phyloP scores from a whole-genome alignment of 2,329 filamentous ascomycete species.

The Aspergillus tanneri region DNA sequence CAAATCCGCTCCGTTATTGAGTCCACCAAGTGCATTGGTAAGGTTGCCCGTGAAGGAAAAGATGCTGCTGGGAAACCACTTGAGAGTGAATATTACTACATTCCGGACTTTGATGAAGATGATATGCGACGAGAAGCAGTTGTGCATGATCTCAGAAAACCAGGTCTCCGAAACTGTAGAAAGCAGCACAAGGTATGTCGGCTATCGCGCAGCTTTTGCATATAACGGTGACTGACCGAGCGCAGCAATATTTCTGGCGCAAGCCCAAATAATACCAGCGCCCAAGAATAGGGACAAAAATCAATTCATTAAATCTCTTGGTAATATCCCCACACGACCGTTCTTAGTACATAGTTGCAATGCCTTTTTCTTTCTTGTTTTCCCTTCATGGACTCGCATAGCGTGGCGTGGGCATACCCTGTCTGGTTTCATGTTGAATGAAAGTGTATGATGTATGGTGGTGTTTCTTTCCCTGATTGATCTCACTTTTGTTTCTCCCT shows the following conservation, averaged over 20 bases:
- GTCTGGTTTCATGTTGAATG: slow-evolving; percentile 25
- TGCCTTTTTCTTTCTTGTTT: slow-evolving; percentile 23
- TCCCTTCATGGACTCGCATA: slow-evolving; percentile 37
- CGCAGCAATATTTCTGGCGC: slow-evolving; percentile 71
- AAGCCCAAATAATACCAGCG: slow-evolving; percentile 52
- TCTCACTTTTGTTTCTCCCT: slow-evolving; percentile 6
- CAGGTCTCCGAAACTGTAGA: slow-evolving; percentile 81
- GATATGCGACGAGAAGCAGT: slow-evolving; percentile 76
- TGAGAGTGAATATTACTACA: slow-evolving; percentile 96
- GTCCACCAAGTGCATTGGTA: slow-evolving; percentile 74
- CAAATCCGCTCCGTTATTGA: slow-evolving; percentile 72
- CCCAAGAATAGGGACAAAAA: slow-evolving; percentile 1
- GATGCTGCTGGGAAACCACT: slow-evolving; percentile 91
- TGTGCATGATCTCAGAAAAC: slow-evolving; percentile 81
- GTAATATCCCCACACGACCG: slow-evolving; percentile 13
- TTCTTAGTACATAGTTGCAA: slow-evolving; percentile 39
- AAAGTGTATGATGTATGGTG: slow-evolving; percentile 25
- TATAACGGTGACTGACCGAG: slow-evolving; percentile 21
- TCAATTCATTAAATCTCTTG: slow-evolving; percentile 7
- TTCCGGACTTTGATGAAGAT: slow-evolving; percentile 82
- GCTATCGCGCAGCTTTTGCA: neutral
- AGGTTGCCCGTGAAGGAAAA: slow-evolving; percentile 87
- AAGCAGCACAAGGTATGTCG: slow-evolving; percentile 90
- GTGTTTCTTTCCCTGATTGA: slow-evolving; percentile 12
- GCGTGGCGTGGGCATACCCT: slow-evolving; percentile 46